Base-by-base conservation (phyloP, 2,329 filamentous ascomycete genomes). In the Oidium heveae region DNA sequence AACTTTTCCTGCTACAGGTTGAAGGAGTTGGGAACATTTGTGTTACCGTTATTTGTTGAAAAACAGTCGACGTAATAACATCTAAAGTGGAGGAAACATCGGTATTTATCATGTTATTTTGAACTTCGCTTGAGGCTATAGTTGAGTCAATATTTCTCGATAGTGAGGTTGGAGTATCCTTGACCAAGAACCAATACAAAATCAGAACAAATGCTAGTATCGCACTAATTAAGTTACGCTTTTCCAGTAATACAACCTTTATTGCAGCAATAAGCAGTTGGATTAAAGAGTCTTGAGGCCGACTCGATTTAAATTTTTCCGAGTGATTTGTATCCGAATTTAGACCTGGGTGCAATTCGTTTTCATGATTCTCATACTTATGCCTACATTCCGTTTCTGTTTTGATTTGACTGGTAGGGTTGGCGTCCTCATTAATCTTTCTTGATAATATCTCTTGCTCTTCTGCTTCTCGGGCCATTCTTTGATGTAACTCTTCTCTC, bases 181-280 rank as follows among this genome's bases (percentile, higher is more conserved):
- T 28, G 24, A 28, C 24, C 24, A 28, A 3, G 24, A 28, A 3
- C 24, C 24, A 28, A 6, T 28, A 28, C 3, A 28, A 6, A 28
- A 28, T 28, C 39, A 43, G 39, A 20, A 80, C 62, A 1, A 74
- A 56, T 55, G 73, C 71, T 53, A 82, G 66, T 0, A 75, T 61
- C 5, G 69, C 67, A 28, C 81, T 80, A n/a, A 71, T 66, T 10
- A 80, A 63, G 55, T 80, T 81, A 66, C 74, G 79, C 56, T 70
- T 70, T 59, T 81, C 77, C 50, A 72, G 70, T 60, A 80, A 61
- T 18, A 75, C 63, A 8, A 80, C 72, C 34, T 71, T 69, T 53
- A 69, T 66, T 0, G 76, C 74, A 58, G 76, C 73, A 9, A 75
- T 59, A 0, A 80, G 61, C 9, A 80, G 66, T 57, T 77, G 72